phyloP scores from a whole-genome alignment of 768 basidiomycete genomes.

The Leccinellum rugosiceps region DNA sequence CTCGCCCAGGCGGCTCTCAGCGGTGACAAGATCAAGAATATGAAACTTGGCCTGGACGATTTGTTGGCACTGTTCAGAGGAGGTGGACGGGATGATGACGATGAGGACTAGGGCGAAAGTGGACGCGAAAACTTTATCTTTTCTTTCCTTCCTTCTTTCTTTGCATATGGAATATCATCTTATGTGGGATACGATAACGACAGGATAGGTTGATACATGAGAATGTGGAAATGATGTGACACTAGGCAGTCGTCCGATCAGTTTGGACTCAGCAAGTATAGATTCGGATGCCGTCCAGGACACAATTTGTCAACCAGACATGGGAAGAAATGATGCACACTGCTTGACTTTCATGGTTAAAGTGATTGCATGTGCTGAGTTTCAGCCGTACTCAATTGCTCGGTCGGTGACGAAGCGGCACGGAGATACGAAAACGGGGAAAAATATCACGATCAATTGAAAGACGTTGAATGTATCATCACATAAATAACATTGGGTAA shows the following conservation, averaged over 20 bases:
- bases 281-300: neutral
- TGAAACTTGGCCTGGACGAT: slow-evolving; percentile 82
- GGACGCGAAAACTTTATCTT: neutral
- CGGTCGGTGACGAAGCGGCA: neutral
- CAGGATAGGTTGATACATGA: neutral
- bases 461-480: neutral
- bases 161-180: neutral
- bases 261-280: neutral
- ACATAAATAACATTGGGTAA: neutral
- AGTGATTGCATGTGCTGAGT: neutral
- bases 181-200: neutral
- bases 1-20: slow-evolving; percentile 81
- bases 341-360: neutral
- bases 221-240: neutral
- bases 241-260: neutral
- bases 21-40: slow-evolving; percentile 83
- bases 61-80: slow-evolving; percentile 75
- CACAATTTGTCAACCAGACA: neutral
- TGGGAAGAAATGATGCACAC: neutral
- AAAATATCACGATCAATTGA: neutral
- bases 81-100: slow-evolving; percentile 57
- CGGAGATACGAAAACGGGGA: neutral
- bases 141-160: neutral
- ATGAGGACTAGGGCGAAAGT: slow-evolving; percentile 27
- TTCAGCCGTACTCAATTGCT: neutral